These are phyloP conservation scores for Trichophyton schoenleinii DNA, from an alignment of 2,329 filamentous ascomycete species.

Conservation along the genomic window DNA sequence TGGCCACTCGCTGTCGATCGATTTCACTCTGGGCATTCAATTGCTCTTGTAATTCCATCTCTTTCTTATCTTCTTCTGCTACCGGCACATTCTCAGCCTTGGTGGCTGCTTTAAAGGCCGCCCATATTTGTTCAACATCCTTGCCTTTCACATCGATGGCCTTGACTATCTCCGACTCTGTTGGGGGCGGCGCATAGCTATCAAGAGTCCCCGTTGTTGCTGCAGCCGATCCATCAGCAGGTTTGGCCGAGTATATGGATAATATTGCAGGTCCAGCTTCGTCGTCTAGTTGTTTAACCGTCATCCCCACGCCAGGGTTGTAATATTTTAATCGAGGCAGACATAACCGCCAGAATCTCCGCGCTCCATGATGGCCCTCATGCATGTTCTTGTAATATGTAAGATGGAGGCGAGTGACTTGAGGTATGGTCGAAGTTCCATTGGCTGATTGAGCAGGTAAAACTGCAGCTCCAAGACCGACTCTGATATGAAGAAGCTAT, in stretches of 20 bases:
- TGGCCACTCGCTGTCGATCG: slow-evolving; percentile 28
- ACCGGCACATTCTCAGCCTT: slow-evolving; percentile 36
- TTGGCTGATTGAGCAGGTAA: slow-evolving; percentile 43
- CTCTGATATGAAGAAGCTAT: slow-evolving; percentile 41
- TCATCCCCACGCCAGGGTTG: slow-evolving; percentile 76
- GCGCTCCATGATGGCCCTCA: slow-evolving; percentile 35
- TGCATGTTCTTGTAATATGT: slow-evolving; percentile 34
- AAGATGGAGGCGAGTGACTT: slow-evolving; percentile 32
- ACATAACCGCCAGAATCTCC: slow-evolving; percentile 77
- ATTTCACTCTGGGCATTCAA: slow-evolving; percentile 25
- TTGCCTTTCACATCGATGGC: slow-evolving; percentile 30
- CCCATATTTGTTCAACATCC: slow-evolving; percentile 32
- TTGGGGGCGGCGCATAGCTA: slow-evolving; percentile 24
- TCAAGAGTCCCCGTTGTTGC: slow-evolving; percentile 19
- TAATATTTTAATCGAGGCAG: slow-evolving; percentile 86
- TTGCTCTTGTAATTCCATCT: slow-evolving; percentile 26
- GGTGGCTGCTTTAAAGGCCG: slow-evolving; percentile 30
- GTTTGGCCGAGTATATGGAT: slow-evolving; percentile 30
- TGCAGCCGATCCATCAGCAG: slow-evolving; percentile 1
- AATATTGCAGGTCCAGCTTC: slow-evolving; percentile 32
- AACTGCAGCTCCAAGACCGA: slow-evolving; percentile 71
- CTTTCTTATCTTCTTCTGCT: slow-evolving; percentile 24
- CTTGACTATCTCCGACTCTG: slow-evolving; percentile 22
- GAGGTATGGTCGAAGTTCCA: slow-evolving; percentile 23
- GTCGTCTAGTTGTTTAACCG: slow-evolving; percentile 56